These are phyloP conservation scores for Aspergillus bertholletiae DNA, from an alignment of 495 filamentous ascomycete species.

Conservation along the genomic window DNA sequence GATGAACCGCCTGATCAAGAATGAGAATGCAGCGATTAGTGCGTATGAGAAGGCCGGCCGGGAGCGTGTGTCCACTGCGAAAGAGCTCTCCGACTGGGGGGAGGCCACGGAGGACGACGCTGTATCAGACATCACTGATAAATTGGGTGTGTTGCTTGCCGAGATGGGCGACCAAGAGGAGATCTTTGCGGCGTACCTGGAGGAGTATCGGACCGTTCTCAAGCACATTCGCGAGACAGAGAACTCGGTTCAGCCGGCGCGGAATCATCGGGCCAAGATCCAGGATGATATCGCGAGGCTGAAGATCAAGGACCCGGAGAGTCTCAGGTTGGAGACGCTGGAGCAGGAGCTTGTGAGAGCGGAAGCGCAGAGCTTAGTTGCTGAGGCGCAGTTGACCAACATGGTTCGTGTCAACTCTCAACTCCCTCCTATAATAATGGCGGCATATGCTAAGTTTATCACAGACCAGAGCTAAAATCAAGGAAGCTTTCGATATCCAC, in stretches of 20 bases:
- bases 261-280: constrained; percentile 80
- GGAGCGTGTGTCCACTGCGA: constrained; percentile 77
- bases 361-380: constrained; percentile 92
- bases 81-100: constrained; percentile 95
- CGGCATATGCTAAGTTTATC: constrained; percentile 1
- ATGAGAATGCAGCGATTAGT: constrained; percentile 76
- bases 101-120: constrained; percentile 83
- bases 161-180: constrained; percentile 95
- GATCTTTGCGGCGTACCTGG: constrained; percentile 75
- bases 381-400: constrained; percentile 94
- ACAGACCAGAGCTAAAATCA: constrained; percentile 87
- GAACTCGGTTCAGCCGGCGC: constrained; percentile 82
- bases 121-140: constrained; percentile 86
- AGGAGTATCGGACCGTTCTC: constrained; percentile 73
- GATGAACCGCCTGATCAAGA: constrained; percentile 88
- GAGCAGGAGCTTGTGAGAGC: constrained; percentile 96
- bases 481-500: constrained; percentile 86
- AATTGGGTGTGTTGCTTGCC: constrained; percentile 83
- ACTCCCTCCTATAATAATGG: not conserved
- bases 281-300: constrained; percentile 85
- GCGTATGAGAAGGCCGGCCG: constrained; percentile 78
- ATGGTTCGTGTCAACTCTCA: constrained; percentile 50
- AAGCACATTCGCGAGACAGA: constrained; percentile 94
- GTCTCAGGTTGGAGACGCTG: constrained; percentile 67
- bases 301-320: constrained; percentile 84